Evolutionary conservation across 495 filamentous ascomycete species (phyloP), one percentile per base, ranked within the genome.

Genomic region (Aspergillus homomorphus): DNA sequence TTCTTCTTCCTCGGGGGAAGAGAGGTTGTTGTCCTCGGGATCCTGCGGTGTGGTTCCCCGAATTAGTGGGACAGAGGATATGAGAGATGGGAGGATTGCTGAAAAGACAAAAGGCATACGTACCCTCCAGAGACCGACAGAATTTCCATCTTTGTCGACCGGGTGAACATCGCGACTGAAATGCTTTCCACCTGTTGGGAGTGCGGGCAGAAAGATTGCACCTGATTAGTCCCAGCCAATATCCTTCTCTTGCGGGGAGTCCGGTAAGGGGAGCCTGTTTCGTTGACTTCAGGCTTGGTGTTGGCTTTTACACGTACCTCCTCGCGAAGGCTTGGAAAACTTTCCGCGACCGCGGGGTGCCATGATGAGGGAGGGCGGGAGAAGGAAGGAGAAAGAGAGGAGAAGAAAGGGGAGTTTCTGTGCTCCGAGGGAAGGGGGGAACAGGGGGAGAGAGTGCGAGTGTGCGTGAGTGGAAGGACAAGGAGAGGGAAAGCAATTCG

Each of bases 91-190:
- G 6, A 23, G 19, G 50, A 61, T 28, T 20, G 21, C 53, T 51
- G 21, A 20, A 28, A 26, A 48, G 48, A 44, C 5, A 56, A 76
- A 18, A 28, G 48, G 14, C 21, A 30, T 51, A 28, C 81, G 51
- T 78, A 88, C 86, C 64, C 76, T 80, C 91, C 92, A 94, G 79
- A 96, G 88, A 73, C 87, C 81, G 50, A 83, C 71, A 9, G 78
- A 74, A 57, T 90, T 91, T 60, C 90, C 92, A 70, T 97, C 89
- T 51, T 87, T 87, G 64, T 95, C 91, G 62, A 91, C 79, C 7
- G 91, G 92, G 68, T 85, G 84, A 12, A 97, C 84, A 69, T 96
- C 87, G 42, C 88, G 86, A 59, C 92, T 96, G 82, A 92, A 98
- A 60, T 95, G 87, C 75, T 96, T 96, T 63, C 93, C 94, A 55